These are phyloP conservation scores for Galerina marginata DNA, from an alignment of 768 basidiomycete genomes.

Conservation along the genomic window DNA sequence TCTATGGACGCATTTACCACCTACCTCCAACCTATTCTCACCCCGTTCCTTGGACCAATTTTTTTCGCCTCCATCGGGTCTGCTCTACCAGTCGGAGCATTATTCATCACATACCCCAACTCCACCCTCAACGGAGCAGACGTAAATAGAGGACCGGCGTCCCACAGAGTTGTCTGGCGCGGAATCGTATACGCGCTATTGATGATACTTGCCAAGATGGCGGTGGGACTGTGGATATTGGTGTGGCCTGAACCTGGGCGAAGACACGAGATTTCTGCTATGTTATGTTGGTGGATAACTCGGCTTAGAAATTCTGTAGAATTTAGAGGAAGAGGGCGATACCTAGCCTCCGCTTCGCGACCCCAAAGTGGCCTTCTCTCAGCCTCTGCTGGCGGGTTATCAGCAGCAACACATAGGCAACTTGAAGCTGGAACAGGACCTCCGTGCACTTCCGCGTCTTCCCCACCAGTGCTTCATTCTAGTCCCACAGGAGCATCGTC, in stretches of 20 bases:
- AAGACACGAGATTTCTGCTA: too few relatives aligned
- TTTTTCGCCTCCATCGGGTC: constrained; percentile 74
- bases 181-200: constrained; percentile 62
- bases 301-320: too few relatives aligned
- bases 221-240: constrained; percentile 52
- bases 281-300: too few relatives aligned
- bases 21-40: constrained; percentile 43
- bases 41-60: constrained; percentile 56
- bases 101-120: constrained; percentile 43
- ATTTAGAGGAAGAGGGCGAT: too few relatives aligned
- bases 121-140: neutral
- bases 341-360: too few relatives aligned
- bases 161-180: constrained; percentile 49
- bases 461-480: too few relatives aligned
- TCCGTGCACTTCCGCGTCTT: too few relatives aligned
- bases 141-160: constrained; percentile 1
- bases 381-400: too few relatives aligned
- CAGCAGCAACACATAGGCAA: too few relatives aligned
- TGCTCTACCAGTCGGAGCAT: constrained; percentile 52
- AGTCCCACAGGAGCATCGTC: too few relatives aligned
- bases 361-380: too few relatives aligned
- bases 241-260: constrained; percentile 34
- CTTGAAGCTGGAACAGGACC: too few relatives aligned
- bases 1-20: constrained; percentile 35
- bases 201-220: constrained; percentile 60